A percentile compares a stretch with the other conserved stretches of the same genome.
Evolutionary conservation across 345 rosid genomes (phyloP).

Genomic region (Hibiscus tridactylites): DNA sequence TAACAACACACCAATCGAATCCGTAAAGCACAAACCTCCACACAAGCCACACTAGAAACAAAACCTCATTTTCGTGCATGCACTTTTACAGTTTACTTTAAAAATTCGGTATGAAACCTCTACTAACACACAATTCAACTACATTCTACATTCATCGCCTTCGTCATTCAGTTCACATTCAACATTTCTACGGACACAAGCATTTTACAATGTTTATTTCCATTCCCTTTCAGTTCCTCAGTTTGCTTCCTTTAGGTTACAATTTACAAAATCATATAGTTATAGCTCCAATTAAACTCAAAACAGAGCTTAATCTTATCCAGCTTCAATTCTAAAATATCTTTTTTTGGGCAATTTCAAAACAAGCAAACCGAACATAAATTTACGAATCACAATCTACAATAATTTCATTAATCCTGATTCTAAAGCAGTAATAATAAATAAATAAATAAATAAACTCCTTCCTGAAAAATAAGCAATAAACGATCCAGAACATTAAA

Average conservation of each 20-base stretch:
- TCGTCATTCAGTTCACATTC: not conserved
- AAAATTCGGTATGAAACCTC: not conserved
- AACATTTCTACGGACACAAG: not conserved
- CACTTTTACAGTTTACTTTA: not conserved
- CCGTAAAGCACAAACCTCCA: not conserved
- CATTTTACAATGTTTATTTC: not conserved
- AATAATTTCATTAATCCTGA: not conserved
- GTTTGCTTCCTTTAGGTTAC: not conserved
- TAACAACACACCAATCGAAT: not conserved
- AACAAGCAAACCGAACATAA: not conserved
- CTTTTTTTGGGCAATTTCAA: not conserved
- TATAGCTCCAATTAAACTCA: not conserved
- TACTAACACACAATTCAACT: not conserved
- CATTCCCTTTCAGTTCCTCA: not conserved
- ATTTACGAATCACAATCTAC: not conserved
- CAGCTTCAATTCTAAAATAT: not conserved
- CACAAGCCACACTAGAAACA: not conserved
- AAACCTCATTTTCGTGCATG: not conserved
- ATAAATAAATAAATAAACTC: not conserved
- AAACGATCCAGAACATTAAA: not conserved
- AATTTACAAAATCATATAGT: not conserved
- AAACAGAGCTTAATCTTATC: not conserved
- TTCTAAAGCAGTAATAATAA: not conserved
- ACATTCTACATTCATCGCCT: not conserved
- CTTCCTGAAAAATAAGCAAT: not conserved